These are phyloP conservation scores for Cotoneaster glaucophyllus DNA, from an alignment of 306 rosid genomes.

Conservation along the genomic window DNA sequence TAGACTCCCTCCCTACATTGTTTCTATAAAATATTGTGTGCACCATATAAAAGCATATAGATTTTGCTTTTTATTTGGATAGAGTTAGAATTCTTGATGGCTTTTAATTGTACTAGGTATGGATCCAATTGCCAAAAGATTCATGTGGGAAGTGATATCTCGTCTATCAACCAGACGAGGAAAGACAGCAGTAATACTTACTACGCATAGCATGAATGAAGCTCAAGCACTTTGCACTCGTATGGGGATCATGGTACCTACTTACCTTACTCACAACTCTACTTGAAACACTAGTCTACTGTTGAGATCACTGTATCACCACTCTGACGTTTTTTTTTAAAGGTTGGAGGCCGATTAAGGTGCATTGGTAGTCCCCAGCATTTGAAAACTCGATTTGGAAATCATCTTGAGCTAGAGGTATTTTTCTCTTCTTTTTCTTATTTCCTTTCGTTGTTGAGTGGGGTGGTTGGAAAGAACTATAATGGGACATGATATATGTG, in stretches of 20 bases:
- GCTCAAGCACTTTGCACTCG: constrained; percentile 96
- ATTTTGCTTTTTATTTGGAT: not conserved
- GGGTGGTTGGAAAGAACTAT: not conserved
- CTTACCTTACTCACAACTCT: constrained; percentile 14
- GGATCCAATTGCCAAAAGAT: constrained; percentile 96
- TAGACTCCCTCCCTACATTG: not conserved
- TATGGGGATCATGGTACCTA: constrained; percentile 83
- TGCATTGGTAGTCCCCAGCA: constrained; percentile 97
- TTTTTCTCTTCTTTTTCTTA: not conserved
- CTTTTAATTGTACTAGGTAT: constrained; percentile 49
- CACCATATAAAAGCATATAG: not conserved
- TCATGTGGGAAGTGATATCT: constrained; percentile 99
- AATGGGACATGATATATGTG: not conserved
- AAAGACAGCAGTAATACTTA: constrained; percentile 90
- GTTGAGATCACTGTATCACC: constrained; percentile 5
- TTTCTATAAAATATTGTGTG: not conserved
- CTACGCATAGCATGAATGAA: constrained; percentile 98
- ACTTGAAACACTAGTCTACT: constrained; percentile 15
- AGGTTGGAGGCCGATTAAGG: constrained; percentile 86
- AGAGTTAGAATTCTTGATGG: constrained; percentile 3
- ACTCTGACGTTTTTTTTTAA: constrained; percentile 24
- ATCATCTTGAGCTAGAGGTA: constrained; percentile 94
- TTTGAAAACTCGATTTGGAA: constrained; percentile 86
- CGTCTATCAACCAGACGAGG: constrained; percentile 86
- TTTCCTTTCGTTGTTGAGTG: not conserved